Evolutionary conservation across 139 green algal species (phyloP).

Genomic region (Parachlorella kessleri): DNA sequence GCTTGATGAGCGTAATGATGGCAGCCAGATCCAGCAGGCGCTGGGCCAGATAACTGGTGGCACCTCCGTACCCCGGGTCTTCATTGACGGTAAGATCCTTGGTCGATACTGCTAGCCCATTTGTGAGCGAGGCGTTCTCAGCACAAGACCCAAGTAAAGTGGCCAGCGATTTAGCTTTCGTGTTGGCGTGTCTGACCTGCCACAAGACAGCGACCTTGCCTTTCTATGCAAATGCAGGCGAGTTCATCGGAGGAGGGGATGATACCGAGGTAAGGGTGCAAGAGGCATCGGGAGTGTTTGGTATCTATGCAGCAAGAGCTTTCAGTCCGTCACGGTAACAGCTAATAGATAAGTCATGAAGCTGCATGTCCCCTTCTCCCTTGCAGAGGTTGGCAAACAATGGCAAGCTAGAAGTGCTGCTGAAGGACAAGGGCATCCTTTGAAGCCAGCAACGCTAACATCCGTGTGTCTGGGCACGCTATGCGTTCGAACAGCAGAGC

Average conservation of each 20-base stretch:
- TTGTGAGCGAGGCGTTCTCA: background rate
- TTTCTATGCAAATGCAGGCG: background rate
- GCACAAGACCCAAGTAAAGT: no score
- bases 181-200: no score
- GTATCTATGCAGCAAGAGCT: background rate
- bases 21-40: constrained; percentile 28
- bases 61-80: constrained; percentile 34
- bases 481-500: no score
- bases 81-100: constrained; percentile 39
- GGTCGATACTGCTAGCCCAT: background rate
- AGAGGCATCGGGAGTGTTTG: background rate
- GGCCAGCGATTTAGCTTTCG: no score
- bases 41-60: constrained; percentile 30
- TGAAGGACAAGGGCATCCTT: constrained; percentile 26
- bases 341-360: background rate
- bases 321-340: background rate
- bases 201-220: background rate
- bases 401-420: constrained; percentile 40
- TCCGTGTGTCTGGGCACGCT: no score
- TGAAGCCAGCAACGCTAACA: no score
- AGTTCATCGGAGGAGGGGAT: constrained; percentile 46
- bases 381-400: constrained; percentile 21
- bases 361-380: background rate
- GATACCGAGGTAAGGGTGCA: constrained; percentile 42
- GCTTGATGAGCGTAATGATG: background rate